These are phyloP conservation scores for Cardiospermum halicacabum DNA, from an alignment of 345 rosid genomes.

Conservation along the genomic window DNA sequence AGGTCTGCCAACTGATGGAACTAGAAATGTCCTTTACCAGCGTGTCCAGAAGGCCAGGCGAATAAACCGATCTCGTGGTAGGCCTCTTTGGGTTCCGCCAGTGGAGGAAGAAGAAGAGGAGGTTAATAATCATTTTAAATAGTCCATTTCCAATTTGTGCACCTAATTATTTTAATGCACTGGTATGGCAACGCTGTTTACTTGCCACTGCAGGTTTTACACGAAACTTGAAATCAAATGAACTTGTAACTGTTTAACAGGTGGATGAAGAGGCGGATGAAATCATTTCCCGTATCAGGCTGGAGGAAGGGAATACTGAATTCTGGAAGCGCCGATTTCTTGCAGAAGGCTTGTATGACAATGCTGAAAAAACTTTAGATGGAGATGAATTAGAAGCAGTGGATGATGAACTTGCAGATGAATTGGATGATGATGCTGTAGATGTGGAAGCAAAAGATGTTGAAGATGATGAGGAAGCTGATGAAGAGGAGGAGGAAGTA, in stretches of 20 bases:
- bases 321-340: constrained; percentile 94
- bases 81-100: constrained; percentile 99
- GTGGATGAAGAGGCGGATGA: constrained; percentile 85
- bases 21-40: constrained; percentile 96
- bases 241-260: constrained; percentile 27
- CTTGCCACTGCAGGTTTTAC: background rate
- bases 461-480: constrained; percentile 61
- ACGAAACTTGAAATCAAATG: background rate
- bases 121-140: constrained; percentile 42
- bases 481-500: constrained; percentile 55
- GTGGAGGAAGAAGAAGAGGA: constrained; percentile 92
- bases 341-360: constrained; percentile 64
- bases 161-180: background rate
- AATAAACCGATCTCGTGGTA: constrained; percentile 92
- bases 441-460: constrained; percentile 44
- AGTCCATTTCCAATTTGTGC: background rate
- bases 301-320: constrained; percentile 94
- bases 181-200: background rate
- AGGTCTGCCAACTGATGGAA: constrained; percentile 90
- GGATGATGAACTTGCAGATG: constrained; percentile 46
- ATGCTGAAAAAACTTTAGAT: constrained; percentile 44
- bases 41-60: constrained; percentile 98
- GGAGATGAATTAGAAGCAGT: constrained; percentile 35
- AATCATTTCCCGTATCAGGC: constrained; percentile 73
- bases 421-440: constrained; percentile 47